phyloP scores from a whole-genome alignment of 371 early-diverging fungal species.

The Coemansia sp. region DNA sequence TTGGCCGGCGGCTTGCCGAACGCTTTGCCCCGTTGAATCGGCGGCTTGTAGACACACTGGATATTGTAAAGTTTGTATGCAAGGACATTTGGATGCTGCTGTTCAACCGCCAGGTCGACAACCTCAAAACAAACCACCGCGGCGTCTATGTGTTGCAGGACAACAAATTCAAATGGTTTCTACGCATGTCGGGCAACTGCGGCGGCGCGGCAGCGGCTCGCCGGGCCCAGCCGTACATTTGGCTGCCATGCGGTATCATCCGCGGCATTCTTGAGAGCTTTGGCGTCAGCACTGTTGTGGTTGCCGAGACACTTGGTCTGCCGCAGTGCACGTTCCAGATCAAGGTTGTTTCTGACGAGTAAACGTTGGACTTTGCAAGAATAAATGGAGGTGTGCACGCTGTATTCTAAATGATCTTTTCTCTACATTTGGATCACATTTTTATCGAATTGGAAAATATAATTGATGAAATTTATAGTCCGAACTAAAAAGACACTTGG shows the following conservation, averaged over 20 bases:
- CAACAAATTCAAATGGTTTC: conserved; percentile 92
- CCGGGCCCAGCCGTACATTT: conserved; percentile 77
- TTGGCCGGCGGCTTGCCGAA: conserved; percentile 85
- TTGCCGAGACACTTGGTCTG: conserved; percentile 80
- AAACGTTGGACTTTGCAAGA: not conserved
- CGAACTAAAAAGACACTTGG: not conserved
- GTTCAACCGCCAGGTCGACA: conserved; percentile 95
- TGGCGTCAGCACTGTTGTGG: conserved; percentile 82
- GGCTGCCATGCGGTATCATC: conserved; percentile 94
- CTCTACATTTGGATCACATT: not conserved
- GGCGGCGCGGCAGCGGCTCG: conserved; percentile 75
- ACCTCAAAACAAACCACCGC: conserved; percentile 96
- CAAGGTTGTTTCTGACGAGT: conserved; percentile 60
- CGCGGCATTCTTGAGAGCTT: conserved; percentile 88
- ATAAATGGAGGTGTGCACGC: too few species aligned
- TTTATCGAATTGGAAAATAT: not conserved
- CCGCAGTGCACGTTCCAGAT: conserved; percentile 96
- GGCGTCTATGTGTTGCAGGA: conserved; percentile 98
- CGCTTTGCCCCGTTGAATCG: conserved; percentile 59
- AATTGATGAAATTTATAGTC: not conserved
- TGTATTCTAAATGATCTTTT: too few species aligned
- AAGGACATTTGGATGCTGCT: conserved; percentile 93
- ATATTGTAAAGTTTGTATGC: conserved; percentile 96
- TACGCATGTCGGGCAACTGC: conserved; percentile 79
- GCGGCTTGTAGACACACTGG: conserved; percentile 86